Evolutionary conservation across 2,329 filamentous ascomycete genomes (phyloP).

Genomic region (Fusarium liriodendri): DNA sequence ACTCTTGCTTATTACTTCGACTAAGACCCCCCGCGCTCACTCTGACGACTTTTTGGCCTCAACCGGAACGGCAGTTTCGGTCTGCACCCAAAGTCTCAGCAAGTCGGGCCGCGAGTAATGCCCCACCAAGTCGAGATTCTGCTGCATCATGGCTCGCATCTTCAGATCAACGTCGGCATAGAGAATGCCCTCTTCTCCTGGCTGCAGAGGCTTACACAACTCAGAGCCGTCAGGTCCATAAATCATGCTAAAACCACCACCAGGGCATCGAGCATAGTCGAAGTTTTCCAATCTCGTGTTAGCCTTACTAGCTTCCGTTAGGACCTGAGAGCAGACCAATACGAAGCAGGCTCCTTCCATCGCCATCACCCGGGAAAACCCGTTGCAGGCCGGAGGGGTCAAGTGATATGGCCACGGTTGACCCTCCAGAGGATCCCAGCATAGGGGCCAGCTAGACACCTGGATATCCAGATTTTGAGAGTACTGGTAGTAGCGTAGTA

Average conservation of each 20-base stretch:
- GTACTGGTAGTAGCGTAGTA: constrained; percentile 7
- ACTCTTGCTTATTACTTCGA: not conserved
- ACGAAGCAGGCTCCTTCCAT: constrained; percentile 1
- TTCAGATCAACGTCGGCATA: not conserved
- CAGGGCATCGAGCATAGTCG: not conserved
- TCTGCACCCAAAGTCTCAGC: not conserved
- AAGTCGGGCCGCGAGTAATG: not conserved
- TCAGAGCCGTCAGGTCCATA: not conserved
- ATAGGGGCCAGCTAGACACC: not conserved
- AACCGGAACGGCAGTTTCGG: not conserved
- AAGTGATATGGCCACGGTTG: not conserved
- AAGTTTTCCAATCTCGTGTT: not conserved
- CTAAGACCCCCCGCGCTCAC: rapidly evolving
- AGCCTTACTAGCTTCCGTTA: not conserved
- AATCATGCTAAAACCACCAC: not conserved
- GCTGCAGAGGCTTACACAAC: not conserved
- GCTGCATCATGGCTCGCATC: not conserved
- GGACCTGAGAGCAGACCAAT: not conserved
- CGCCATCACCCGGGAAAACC: not conserved
- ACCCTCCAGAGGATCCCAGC: not conserved
- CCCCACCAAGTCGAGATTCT: not conserved
- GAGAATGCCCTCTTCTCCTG: not conserved
- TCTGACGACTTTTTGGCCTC: not conserved
- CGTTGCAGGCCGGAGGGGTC: not conserved
- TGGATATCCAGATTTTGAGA: not conserved